These are phyloP conservation scores for Cardiospermum halicacabum DNA, from an alignment of 345 rosid genomes.

Conservation along the genomic window DNA sequence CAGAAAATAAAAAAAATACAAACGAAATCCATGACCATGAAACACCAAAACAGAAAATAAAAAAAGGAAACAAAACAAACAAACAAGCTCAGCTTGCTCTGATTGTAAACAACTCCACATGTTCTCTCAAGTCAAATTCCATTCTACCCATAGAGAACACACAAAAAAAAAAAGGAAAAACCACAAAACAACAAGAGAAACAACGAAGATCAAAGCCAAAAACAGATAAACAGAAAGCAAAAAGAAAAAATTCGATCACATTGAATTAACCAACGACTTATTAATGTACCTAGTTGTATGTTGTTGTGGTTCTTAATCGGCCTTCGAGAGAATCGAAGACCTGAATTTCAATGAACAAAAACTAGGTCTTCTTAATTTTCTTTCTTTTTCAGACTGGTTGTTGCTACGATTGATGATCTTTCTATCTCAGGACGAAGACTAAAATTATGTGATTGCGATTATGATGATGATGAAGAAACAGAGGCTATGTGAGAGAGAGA, in stretches of 20 bases:
- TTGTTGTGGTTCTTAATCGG: conserved; percentile 18
- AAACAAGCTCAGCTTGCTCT: neutral
- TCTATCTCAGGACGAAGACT: neutral
- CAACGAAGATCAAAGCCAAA: neutral
- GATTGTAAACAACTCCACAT: neutral
- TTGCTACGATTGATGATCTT: neutral
- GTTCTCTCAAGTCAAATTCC: neutral
- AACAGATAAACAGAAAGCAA: neutral
- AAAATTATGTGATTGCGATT: conserved; percentile 3
- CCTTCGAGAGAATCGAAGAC: conserved; percentile 31
- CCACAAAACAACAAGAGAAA: neutral
- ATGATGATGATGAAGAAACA: neutral
- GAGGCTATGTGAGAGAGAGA: neutral
- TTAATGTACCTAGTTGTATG: conserved; percentile 10
- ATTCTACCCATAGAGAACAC: neutral
- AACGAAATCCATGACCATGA: neutral
- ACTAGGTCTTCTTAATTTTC: conserved; percentile 10
- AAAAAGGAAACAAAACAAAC: neutral
- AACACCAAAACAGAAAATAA: neutral
- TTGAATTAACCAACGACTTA: neutral
- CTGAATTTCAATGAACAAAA: conserved; percentile 13
- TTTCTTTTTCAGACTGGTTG: neutral
- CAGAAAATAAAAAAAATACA: neutral
- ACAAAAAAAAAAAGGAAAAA: neutral
- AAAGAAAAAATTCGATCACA: conserved; percentile 3